Conservation (phyloP, 768 basidiomycete species). For the Psilocybe cubensis region DNA sequence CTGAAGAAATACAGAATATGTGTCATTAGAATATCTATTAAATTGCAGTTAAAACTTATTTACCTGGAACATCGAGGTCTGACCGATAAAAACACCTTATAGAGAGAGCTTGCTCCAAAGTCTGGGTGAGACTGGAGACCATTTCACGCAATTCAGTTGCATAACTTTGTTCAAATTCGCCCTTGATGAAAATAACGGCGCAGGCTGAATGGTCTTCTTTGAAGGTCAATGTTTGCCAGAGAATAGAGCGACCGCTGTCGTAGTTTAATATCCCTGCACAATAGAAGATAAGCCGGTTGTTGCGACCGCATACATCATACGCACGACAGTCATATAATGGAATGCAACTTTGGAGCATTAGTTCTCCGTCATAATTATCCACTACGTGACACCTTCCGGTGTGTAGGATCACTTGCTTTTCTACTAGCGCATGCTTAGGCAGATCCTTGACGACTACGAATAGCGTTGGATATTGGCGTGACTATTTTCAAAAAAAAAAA, state of each 20-base stretch:
- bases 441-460: slow-evolving; percentile 66
- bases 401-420: slow-evolving; percentile 77
- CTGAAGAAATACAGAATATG: slow-evolving; percentile 15
- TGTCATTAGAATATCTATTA: background rate
- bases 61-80: slow-evolving; percentile 30
- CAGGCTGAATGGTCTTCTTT: slow-evolving; percentile 42
- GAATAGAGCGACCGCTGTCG: slow-evolving; percentile 23
- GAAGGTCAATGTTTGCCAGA: slow-evolving; percentile 56
- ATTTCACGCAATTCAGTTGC: slow-evolving; percentile 6
- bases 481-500: slow-evolving; percentile 17
- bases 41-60: slow-evolving; percentile 15
- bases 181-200: slow-evolving; percentile 47
- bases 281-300: background rate
- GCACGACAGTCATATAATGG: slow-evolving; percentile 49
- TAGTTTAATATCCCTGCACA: slow-evolving; percentile 10
- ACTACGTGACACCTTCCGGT: slow-evolving; percentile 57
- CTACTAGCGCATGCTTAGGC: slow-evolving; percentile 73
- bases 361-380: slow-evolving; percentile 55
- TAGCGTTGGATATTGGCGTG: slow-evolving; percentile 42
- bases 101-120: slow-evolving; percentile 33
- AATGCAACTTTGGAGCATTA: slow-evolving; percentile 29
- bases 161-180: slow-evolving; percentile 16
- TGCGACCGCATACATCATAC: background rate
- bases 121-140: slow-evolving; percentile 6
- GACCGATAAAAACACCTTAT: slow-evolving; percentile 52